Conservation (phyloP, 768 basidiomycete genomes). For the Podaxis rugospora region DNA sequence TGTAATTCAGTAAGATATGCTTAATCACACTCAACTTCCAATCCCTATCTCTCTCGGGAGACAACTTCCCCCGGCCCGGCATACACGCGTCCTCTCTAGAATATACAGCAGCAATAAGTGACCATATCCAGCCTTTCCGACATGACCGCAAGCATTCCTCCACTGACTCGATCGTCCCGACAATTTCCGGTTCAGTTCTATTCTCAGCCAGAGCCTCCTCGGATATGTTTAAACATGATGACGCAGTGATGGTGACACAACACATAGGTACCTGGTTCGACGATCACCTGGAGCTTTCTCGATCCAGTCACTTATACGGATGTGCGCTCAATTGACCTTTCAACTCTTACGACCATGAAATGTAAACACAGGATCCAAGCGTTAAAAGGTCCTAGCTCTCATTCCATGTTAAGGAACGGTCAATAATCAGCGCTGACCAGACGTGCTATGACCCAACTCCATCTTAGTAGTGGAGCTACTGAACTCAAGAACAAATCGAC, state of each 20-base stretch:
- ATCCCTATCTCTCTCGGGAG: background rate
- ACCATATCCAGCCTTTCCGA: background rate
- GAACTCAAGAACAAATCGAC: background rate
- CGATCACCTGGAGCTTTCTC: background rate
- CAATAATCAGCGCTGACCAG: too few species aligned
- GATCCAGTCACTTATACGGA: background rate
- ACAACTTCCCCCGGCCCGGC: background rate
- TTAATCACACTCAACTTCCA: background rate
- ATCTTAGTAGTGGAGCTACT: background rate
- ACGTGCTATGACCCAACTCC: background rate
- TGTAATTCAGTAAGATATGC: background rate
- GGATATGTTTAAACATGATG: background rate
- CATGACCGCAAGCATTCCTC: background rate
- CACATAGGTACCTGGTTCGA: background rate
- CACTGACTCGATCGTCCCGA: constrained; percentile 3
- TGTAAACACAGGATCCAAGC: too few species aligned
- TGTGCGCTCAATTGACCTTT: background rate
- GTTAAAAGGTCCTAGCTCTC: too few species aligned
- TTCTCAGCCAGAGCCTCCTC: background rate
- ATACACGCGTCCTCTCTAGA: background rate
- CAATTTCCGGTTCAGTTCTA: background rate
- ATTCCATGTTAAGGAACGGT: too few species aligned
- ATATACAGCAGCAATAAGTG: too few species aligned
- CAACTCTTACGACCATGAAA: too few species aligned
- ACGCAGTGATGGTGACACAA: background rate